phyloP scores from a whole-genome alignment of 805 yeast species.

The Myxozyma kluyveri region DNA sequence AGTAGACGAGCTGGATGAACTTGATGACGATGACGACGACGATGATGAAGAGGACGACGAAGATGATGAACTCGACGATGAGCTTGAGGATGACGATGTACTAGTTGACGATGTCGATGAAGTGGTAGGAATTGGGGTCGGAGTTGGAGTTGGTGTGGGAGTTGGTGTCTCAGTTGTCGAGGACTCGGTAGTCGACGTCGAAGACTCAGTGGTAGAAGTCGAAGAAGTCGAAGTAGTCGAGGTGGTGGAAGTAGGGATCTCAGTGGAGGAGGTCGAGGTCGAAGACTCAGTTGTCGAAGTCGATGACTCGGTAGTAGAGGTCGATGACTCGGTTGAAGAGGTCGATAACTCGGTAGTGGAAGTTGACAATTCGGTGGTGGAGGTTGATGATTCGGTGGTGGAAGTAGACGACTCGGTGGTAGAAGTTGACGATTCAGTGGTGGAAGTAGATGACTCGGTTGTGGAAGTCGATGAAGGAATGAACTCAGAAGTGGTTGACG shows the following conservation, averaged over 20 bases:
- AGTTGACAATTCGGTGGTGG: neutral
- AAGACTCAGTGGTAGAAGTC: slow-evolving; percentile 1
- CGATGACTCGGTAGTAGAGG: slow-evolving; percentile 1
- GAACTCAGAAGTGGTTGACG: neutral
- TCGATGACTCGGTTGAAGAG: neutral
- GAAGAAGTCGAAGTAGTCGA: neutral
- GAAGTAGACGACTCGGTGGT: neutral
- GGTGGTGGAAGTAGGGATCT: neutral
- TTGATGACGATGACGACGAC: slow-evolving; percentile 5
- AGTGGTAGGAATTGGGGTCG: neutral
- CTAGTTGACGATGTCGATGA: neutral
- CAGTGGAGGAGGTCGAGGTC: slow-evolving; percentile 5
- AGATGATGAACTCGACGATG: too few relatives aligned
- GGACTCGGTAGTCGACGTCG: neutral
- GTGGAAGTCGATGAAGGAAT: slow-evolving; percentile 1
- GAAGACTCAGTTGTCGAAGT: slow-evolving; percentile 1
- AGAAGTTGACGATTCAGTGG: neutral
- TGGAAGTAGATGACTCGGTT: neutral
- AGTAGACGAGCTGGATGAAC: slow-evolving; percentile 2
- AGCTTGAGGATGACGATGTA: neutral
- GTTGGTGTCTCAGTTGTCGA: neutral
- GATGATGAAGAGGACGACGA: neutral
- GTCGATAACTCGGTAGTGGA: too few relatives aligned
- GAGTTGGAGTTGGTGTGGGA: too few relatives aligned
- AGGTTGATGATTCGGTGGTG: slow-evolving; percentile 1